phyloP scores from a whole-genome alignment of 805 yeast genomes.

The Saturnispora gosingensis region DNA sequence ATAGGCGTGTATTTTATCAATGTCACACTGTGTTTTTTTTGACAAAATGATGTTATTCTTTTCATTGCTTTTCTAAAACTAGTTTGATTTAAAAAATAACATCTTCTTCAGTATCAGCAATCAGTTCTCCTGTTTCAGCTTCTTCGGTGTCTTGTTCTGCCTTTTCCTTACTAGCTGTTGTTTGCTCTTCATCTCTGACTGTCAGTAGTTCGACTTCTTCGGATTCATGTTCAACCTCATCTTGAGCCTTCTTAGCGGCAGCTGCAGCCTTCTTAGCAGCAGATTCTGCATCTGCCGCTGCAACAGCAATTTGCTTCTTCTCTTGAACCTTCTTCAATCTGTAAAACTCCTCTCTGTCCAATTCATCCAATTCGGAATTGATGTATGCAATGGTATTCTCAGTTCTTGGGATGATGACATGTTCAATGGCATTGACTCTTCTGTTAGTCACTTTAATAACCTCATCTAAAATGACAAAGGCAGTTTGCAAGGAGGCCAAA shows the following conservation, averaged over 20 bases:
- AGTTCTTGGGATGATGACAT: constrained; percentile 94
- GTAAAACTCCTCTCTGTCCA: constrained; percentile 97
- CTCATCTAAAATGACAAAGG: constrained; percentile 92
- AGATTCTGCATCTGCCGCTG: constrained; percentile 51
- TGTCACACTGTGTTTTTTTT: neutral
- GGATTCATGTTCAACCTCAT: constrained; percentile 9
- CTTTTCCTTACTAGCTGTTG: constrained; percentile 8
- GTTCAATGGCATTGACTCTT: constrained; percentile 98
- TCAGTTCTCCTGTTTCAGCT: constrained; percentile 18
- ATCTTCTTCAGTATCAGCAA: constrained; percentile 30
- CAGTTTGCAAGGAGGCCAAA: constrained; percentile 92
- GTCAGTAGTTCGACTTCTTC: constrained; percentile 19
- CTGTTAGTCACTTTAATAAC: constrained; percentile 96
- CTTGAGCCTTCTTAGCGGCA: constrained; percentile 12
- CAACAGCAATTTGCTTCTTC: constrained; percentile 77
- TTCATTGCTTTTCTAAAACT: neutral
- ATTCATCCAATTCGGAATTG: constrained; percentile 92
- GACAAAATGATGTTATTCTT: neutral
- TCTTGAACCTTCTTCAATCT: constrained; percentile 94
- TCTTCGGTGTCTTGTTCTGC: constrained; percentile 17
- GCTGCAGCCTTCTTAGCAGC: constrained; percentile 22
- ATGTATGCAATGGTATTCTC: constrained; percentile 89
- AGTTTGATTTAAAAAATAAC: constrained; percentile 26
- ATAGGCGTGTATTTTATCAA: neutral
- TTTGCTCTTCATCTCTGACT: constrained; percentile 13